Evolutionary conservation across 768 basidiomycete species (phyloP), one percentile per base, ranked within the genome.

Genomic region (Lanmaoa pseudosensibilis): DNA sequence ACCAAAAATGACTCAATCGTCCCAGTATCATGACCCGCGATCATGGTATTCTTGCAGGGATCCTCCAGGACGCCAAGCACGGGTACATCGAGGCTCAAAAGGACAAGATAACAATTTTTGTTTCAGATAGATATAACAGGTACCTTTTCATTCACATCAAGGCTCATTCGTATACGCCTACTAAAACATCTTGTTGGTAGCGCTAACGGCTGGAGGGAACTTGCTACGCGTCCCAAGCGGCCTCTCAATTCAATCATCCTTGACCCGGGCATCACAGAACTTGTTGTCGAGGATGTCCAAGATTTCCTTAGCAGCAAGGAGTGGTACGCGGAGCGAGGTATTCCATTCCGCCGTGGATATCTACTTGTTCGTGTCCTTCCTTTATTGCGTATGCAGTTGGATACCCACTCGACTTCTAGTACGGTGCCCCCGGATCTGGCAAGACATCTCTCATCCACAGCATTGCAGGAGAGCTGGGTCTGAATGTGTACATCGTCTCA

Each of bases 261-360:
- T 16, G 87, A 90, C 50, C 83, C 82, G 10, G 87, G 88, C 0
- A 74, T 90, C 46, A 81, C 83, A 51, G 84, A 90, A 33, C 62
- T 82, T 23, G 70, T 92, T 1, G 65, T 91, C 10, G 76, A 83
- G 3, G 91, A 93, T 64, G 87, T 87, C 10, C 74, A 73, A 8
- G 88, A 91, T 62, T 92, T 92, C 61, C 71, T 92, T 51, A 68
- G 69, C 11, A 87, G 84, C 60, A 87, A 85, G 61, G 54, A 72
- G 19, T 92, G 91, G 91, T 92, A 92, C 60, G 65, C 80, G 2
- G 82, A 83, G 12, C 83, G 90, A 50, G 90, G 89, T 0, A 91
- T 92, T 55, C 90, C 91, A 1, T 92, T 88, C 74, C 84, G 89
- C 19, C 78, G 90, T 13, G 90, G 91, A 13, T 90, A 89, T 65